Conservation (phyloP, 2,329 filamentous ascomycete genomes). For the Claviceps sp. region DNA sequence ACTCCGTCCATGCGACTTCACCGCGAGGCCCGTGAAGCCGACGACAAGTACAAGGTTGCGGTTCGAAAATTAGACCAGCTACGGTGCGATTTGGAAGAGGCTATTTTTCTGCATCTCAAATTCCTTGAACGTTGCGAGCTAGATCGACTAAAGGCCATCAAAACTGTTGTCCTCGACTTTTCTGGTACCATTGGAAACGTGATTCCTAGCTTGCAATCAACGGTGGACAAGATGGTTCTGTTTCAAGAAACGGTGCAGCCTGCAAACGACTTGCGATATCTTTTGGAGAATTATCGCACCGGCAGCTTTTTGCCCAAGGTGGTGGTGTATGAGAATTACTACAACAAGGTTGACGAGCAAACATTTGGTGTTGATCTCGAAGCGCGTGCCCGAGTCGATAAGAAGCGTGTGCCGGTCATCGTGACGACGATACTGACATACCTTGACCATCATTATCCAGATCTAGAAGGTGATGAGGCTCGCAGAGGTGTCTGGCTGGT, state of each 20-base stretch:
- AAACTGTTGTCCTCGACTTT: slow-evolving; percentile 94
- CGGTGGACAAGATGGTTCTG: slow-evolving; percentile 96
- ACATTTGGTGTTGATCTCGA: slow-evolving; percentile 98
- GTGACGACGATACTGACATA: slow-evolving; percentile 90
- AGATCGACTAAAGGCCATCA: slow-evolving; percentile 92
- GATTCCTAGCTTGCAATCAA: slow-evolving; percentile 88
- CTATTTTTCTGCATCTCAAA: slow-evolving; percentile 80
- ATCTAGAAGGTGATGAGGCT: slow-evolving; percentile 91
- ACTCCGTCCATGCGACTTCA: slow-evolving; percentile 76
- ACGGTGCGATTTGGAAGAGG: slow-evolving; percentile 88
- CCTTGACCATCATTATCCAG: slow-evolving; percentile 91
- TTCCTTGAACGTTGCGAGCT: slow-evolving; percentile 97
- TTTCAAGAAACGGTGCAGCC: slow-evolving; percentile 99
- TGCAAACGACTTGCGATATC: slow-evolving; percentile 73
- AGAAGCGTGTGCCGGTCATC: slow-evolving; percentile 86
- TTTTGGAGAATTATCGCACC: slow-evolving; percentile 93
- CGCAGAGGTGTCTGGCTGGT: slow-evolving; percentile 87
- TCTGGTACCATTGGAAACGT: slow-evolving; percentile 96
- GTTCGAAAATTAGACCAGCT: slow-evolving; percentile 81
- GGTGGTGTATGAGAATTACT: slow-evolving; percentile 95
- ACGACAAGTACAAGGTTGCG: slow-evolving; percentile 82
- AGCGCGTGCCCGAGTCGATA: slow-evolving; percentile 79
- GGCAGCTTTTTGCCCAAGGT: slow-evolving; percentile 85
- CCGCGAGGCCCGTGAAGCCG: slow-evolving; percentile 77
- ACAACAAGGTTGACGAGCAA: slow-evolving; percentile 94